Evolutionary conservation across 1,284 basidiomycete genomes (phyloP), one percentile per base, ranked within the genome.

Genomic region (Irpex sp.): DNA sequence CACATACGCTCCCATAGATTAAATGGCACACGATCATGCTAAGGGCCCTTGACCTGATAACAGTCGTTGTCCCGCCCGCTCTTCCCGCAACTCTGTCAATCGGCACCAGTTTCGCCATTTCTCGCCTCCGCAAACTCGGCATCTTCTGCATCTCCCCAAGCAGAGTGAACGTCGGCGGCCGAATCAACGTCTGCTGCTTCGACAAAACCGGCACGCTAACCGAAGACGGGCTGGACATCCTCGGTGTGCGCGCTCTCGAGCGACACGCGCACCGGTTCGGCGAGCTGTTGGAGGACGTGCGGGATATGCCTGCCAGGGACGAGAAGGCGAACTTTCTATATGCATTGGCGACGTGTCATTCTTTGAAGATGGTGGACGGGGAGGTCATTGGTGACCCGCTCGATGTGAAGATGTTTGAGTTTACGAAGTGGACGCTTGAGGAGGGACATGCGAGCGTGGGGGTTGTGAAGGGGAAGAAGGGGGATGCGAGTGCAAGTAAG

Each of bases 181-280:
- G 98, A 78, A 84, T 99, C 78, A 98, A 99, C 68, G 92, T 99
- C 6, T 97, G 96, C 70, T 98, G 96, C 76, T 99, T 99, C 72
- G 97, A 99, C 82, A 99, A 99, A 80, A 99, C 97, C 1, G 97
- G 97, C 1, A 99, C 97, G 0, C 83, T 99, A 15, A 99, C 97
- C 0, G 97, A 98, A 75, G 97, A 99, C 68, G 97, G 97, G 0
- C 83, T 99, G 50, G 97, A 99, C 72, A 95, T 99, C 54, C 89
- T 99, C 54, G 95, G 95, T 31, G 90, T 96, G 9, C 88, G 95
- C 49, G 87, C 87, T 1, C 83, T 94, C 51, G 94, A 96, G 67
- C 87, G 91, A 57, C 83, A 79, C 61, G 82, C 76, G 7, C 84
- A 88, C 57, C 85, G 89, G 53, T 99, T 99, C 76, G 95, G 95